Evolutionary conservation across 345 rosid species (phyloP).

Genomic region (Excoecaria agallocha): DNA sequence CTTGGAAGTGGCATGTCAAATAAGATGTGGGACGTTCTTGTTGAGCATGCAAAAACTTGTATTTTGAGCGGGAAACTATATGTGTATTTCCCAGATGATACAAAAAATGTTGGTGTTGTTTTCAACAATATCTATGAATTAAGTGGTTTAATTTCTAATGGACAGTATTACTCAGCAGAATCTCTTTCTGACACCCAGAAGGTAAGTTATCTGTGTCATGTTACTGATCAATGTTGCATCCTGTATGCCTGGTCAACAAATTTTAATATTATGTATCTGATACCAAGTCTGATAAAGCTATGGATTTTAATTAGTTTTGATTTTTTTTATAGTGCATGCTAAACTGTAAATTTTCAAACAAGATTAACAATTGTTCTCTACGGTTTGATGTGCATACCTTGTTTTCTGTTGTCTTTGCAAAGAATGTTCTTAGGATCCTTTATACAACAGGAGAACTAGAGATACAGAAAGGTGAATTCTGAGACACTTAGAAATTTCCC

Average conservation of each 20-base stretch:
- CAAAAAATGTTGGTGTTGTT: conserved; percentile 58
- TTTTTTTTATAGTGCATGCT: no score
- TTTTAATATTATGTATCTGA: no score
- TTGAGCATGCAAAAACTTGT: conserved; percentile 95
- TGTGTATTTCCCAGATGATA: conserved; percentile 73
- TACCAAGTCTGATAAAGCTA: no score
- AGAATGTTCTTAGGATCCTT: neutral
- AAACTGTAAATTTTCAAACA: no score
- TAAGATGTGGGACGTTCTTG: conserved; percentile 96
- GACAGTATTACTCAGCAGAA: conserved; percentile 59
- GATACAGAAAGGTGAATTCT: neutral
- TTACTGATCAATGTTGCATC: neutral
- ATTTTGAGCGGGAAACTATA: conserved; percentile 72
- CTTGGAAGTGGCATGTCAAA: conserved; percentile 99
- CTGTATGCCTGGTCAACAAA: no score
- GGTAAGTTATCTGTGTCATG: conserved; percentile 38
- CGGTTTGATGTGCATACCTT: no score
- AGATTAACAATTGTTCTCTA: no score
- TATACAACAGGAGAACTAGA: no score
- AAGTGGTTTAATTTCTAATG: conserved; percentile 71
- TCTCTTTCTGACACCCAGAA: conserved; percentile 84
- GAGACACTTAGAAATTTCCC: neutral
- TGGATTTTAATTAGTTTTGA: no score
- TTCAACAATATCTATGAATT: conserved; percentile 79
- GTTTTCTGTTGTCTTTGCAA: neutral